These are phyloP conservation scores for Kurtzmaniella natalensis DNA, from an alignment of 1,139 yeast species.

Conservation along the genomic window DNA sequence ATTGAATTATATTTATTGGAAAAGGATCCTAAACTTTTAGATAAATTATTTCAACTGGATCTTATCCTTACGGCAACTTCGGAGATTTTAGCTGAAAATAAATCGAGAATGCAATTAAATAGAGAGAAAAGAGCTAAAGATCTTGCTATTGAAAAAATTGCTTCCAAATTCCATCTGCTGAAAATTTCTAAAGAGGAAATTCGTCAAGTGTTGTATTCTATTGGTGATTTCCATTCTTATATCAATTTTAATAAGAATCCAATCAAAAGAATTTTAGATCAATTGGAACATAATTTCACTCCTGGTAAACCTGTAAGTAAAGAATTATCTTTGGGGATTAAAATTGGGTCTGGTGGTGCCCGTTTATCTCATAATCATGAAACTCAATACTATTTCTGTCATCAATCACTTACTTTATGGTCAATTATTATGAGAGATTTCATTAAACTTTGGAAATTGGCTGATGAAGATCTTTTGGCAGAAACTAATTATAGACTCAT, in stretches of 20 bases:
- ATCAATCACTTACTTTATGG: constrained; percentile 69
- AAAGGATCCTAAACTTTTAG: constrained; percentile 14
- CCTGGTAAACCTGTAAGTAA: constrained; percentile 29
- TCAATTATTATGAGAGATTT: constrained; percentile 68
- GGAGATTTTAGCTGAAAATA: constrained; percentile 56
- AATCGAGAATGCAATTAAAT: constrained; percentile 47
- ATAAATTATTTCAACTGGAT: constrained; percentile 50
- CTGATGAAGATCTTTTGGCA: constrained; percentile 62
- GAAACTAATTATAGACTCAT: constrained; percentile 46
- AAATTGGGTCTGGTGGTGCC: constrained; percentile 60
- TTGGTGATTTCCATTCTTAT: constrained; percentile 71
- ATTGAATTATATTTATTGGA: constrained; percentile 43
- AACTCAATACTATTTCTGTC: constrained; percentile 64
- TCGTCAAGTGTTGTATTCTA: constrained; percentile 62
- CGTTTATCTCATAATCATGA: constrained; percentile 65
- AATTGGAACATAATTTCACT: constrained; percentile 43
- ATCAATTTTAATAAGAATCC: constrained; percentile 65
- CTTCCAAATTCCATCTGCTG: constrained; percentile 32
- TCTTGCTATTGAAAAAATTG: constrained; percentile 53
- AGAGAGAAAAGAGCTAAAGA: constrained; percentile 60
- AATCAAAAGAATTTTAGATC: constrained; percentile 51
- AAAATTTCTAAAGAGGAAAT: constrained; percentile 51
- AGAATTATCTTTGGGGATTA: constrained; percentile 53
- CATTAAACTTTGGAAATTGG: constrained; percentile 67
- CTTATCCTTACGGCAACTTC: constrained; percentile 57